phyloP scores from a whole-genome alignment of 768 basidiomycete species.

The Porphyrellus cyaneotinctus region DNA sequence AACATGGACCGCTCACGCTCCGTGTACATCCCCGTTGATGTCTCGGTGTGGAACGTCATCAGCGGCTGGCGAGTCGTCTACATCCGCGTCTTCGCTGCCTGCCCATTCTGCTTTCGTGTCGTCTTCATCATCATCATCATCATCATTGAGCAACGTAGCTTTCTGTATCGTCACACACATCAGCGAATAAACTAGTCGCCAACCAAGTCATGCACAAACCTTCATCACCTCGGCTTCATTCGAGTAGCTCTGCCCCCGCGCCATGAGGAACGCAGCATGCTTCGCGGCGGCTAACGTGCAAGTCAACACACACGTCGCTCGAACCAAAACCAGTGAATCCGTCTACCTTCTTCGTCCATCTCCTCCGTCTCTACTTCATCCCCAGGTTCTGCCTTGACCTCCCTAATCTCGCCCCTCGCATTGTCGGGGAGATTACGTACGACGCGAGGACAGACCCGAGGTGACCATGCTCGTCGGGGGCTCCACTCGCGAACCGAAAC shows the following conservation, averaged over 20 bases:
- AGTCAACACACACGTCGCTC: too few relatives aligned
- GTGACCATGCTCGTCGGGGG: conserved; percentile 60
- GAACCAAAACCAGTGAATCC: too few relatives aligned
- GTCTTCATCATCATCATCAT: conserved; percentile 53
- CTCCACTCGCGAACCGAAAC: conserved; percentile 40
- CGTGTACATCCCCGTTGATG: conserved; percentile 24
- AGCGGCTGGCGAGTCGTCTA: not conserved
- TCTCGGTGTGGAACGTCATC: not conserved
- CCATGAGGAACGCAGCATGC: conserved; percentile 77
- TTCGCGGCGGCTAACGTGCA: conserved; percentile 81
- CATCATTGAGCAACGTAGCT: conserved; percentile 60
- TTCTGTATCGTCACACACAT: conserved; percentile 39
- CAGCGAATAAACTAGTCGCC: not conserved
- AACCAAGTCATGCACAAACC: conserved; percentile 38
- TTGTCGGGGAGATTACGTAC: conserved; percentile 71
- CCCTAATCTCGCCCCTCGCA: conserved; percentile 55
- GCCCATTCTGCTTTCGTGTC: not conserved
- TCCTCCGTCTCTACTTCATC: conserved; percentile 67
- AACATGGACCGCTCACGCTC: not conserved
- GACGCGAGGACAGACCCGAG: conserved; percentile 67
- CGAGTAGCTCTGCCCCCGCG: conserved; percentile 80
- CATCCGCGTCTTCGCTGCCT: conserved; percentile 18
- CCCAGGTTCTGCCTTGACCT: conserved; percentile 37
- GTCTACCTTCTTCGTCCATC: conserved; percentile 84
- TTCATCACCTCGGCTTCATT: conserved; percentile 94